Base-by-base conservation (phyloP, 2,329 filamentous ascomycete genomes). In the Ilyonectria sp. region DNA sequence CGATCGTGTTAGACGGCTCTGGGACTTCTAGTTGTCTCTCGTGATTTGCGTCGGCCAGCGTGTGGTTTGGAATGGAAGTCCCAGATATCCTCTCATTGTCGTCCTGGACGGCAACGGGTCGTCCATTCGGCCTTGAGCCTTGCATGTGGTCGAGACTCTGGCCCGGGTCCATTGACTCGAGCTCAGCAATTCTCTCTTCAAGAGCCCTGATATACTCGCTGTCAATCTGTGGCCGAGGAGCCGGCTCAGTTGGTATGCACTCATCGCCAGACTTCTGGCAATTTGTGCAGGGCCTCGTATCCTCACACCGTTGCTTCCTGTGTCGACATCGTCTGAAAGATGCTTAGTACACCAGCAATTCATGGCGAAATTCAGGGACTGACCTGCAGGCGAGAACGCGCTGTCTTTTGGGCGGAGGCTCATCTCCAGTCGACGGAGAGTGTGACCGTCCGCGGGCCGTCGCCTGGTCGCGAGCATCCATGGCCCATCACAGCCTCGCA, bases 241-340 rank as follows among this genome's bases (percentile, higher is more conserved):
- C 70, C 3, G 70, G 70, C 37, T 70, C 70, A 29, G 66, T 67
- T 17, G 69, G 68, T 1, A 71, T 61, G 43, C 71, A 73, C 47
- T 71, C 69, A 63, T 67, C 62, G 6, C 74, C 74, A 2, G 73
- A 71, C 57, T 69, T 70, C 52, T 67, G 69, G 59, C 74, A 75
- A 50, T 74, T 77, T 17, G 68, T 67, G 61, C 73, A 75, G 4
- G 75, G 74, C 4, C 75, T 64, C 7, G 49, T 50, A 23, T 72
- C 73, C 37, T 71, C 74, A 43, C 74, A 73, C 57, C 71, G 72
- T 60, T 76, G 70, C 63, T 74, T 76, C 21, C 75, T 69, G 21
- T 70, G 70, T 17, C 74, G 66, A 47, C 74, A 76, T 35, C 71
- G 69, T 31, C 65, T 69, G 50, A 33, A 5, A 1, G 5, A 15